Conservation (phyloP, 805 yeast genomes). For the Danielozyma ontarioensis region DNA sequence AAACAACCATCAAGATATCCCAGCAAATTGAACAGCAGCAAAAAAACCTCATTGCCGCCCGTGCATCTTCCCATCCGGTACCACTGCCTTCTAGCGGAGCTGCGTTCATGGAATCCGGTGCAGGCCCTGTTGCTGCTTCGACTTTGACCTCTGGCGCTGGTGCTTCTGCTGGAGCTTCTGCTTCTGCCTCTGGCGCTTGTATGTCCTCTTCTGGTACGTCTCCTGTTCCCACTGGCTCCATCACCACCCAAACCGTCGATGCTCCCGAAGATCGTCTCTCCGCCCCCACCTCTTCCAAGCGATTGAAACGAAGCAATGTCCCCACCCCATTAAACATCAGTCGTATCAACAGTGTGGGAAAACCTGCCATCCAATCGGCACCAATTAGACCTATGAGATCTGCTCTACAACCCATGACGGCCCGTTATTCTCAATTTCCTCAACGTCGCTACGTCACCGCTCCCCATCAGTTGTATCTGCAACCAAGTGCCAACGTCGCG, state of each 20-base stretch:
- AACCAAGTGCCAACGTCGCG: too few species aligned
- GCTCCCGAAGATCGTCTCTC: slow-evolving; percentile 7
- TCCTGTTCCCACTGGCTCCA: slow-evolving; percentile 2
- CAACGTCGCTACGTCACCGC: background rate
- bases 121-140: slow-evolving; percentile 1
- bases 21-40: slow-evolving; percentile 32
- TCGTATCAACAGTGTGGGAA: slow-evolving; percentile 1
- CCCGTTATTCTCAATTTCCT: background rate
- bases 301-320: slow-evolving; percentile 27
- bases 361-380: slow-evolving; percentile 29
- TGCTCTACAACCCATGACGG: background rate
- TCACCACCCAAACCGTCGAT: slow-evolving; percentile 1
- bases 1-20: slow-evolving; percentile 23
- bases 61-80: slow-evolving; percentile 4
- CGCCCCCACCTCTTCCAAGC: slow-evolving; percentile 15
- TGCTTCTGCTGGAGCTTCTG: background rate
- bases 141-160: background rate
- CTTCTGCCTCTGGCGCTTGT: background rate
- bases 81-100: background rate
- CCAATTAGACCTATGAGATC: slow-evolving; percentile 24
- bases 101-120: background rate
- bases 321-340: slow-evolving; percentile 26
- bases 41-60: slow-evolving; percentile 24
- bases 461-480: background rate
- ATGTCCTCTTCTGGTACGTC: slow-evolving; percentile 1